phyloP scores from a whole-genome alignment of 345 rosid species.

The Erucastrum elatum region DNA sequence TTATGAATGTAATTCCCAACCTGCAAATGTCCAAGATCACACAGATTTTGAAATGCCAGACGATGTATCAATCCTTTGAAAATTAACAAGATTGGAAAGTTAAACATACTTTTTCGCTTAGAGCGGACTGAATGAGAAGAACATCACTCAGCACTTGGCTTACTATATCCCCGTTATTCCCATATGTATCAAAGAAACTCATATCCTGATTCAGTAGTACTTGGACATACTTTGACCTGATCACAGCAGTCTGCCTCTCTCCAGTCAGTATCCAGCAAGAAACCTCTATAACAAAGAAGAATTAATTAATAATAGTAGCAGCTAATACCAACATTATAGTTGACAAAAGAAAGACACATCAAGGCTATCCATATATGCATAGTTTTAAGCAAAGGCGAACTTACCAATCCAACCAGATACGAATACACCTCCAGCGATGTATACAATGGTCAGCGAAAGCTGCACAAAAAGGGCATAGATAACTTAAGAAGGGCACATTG shows the following conservation, averaged over 20 bases:
- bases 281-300: conserved; percentile 71
- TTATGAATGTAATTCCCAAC: conserved; percentile 99
- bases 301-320: conserved; percentile 41
- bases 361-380: neutral
- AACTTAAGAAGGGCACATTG: conserved; percentile 3
- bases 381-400: conserved; percentile 21
- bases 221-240: conserved; percentile 91
- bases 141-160: conserved; percentile 99
- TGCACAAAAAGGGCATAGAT: conserved; percentile 44
- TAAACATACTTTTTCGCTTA: conserved; percentile 84
- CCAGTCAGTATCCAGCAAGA: conserved; percentile 99
- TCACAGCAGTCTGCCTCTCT: conserved; percentile 98
- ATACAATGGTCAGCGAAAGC: conserved; percentile 78
- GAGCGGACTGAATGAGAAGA: conserved; percentile 97
- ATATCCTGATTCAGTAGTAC: conserved; percentile 96
- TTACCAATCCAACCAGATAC: conserved; percentile 98
- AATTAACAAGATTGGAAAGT: conserved; percentile 26
- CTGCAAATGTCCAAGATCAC: conserved; percentile 45
- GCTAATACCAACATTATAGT: conserved; percentile 23
- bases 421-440: conserved; percentile 85
- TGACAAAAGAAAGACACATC: conserved; percentile 4
- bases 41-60: conserved; percentile 14
- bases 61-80: conserved; percentile 17
- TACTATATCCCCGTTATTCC: conserved; percentile 97
- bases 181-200: conserved; percentile 99